phyloP scores from a whole-genome alignment of 2,329 filamentous ascomycete species.

The Dactylellina leptospora region DNA sequence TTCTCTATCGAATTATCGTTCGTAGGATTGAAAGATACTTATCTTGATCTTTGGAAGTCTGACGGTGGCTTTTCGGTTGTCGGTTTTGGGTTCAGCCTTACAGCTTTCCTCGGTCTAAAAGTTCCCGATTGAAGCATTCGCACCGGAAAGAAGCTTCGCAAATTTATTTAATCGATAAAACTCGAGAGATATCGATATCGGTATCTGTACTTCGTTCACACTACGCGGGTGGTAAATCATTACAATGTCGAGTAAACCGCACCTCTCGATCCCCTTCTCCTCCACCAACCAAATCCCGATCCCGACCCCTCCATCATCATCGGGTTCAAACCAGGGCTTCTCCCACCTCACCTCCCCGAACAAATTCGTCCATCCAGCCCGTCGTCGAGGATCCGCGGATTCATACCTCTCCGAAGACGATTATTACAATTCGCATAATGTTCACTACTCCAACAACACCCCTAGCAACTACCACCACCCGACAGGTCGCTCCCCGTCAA shows the following conservation, averaged over 20 bases:
- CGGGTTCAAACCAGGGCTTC: constrained; percentile 45
- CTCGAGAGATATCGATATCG: background rate
- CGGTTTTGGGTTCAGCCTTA: too few species aligned
- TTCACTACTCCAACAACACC: too few species aligned
- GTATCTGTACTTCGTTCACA: background rate
- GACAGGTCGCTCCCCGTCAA: constrained; percentile 14
- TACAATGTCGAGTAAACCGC: constrained; percentile 15
- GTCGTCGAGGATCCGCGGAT: constrained; percentile 45
- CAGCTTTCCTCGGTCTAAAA: too few species aligned
- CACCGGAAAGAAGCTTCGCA: too few species aligned
- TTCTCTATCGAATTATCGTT: too few species aligned
- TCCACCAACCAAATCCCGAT: constrained; percentile 26
- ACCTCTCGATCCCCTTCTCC: constrained; percentile 36
- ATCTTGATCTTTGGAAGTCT: too few species aligned
- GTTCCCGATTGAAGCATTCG: too few species aligned
- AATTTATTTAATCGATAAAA: too few species aligned
- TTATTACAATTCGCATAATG: too few species aligned
- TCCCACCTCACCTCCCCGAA: constrained; percentile 20
- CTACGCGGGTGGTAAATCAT: too few species aligned
- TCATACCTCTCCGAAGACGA: constrained; percentile 30
- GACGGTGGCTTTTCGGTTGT: too few species aligned
- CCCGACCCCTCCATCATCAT: constrained; percentile 41
- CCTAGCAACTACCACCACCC: background rate
- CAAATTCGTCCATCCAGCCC: constrained; percentile 44
- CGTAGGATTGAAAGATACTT: too few species aligned